Base-by-base conservation (phyloP, 192 early-diverging fungal genomes). In the Coemansia sp. region DNA sequence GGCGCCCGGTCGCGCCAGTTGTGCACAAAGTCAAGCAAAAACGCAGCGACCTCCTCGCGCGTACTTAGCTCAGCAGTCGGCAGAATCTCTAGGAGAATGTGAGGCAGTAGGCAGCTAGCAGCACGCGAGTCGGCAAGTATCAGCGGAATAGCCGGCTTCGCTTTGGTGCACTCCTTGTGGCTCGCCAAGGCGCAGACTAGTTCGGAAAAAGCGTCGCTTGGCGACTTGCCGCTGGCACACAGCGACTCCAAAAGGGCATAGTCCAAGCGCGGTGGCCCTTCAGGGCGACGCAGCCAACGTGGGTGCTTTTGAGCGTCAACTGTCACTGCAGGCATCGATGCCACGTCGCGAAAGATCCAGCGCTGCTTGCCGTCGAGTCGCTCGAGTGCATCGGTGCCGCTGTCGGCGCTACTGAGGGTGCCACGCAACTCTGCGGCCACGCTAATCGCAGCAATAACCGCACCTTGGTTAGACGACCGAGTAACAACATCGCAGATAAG, bases 1-100 rank as follows among this genome's bases (percentile, higher is more conserved):
- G 80, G 75, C 15, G 80, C 71, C 13, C 74, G 55, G 32, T 66
- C 29, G 19, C 61, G 59, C 80, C 80, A 83, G 62, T 83, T 83
- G 56, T 83, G 69, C 11, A 67, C 69, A 69, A 83, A 75, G 64
- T 83, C 80, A 17, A 83, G 66, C 15, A 83, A 19, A 22, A 83
- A 70, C 5, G 75, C 71, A 1, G 80, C 72, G 10, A 77, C 55
- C 50, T 74, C 76, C 5, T 19, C 55, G 19, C 80, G 62, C 53
- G 38, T 39, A 7, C 65, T 69, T 4, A 36, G 13, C 9, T 38
- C 20, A 3, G 71, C 79, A 17, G 36, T 40, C 7, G 61, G 62
- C 27, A 83, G 51, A 13, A 78, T 45, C 56, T 67, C 72, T 22
- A 44, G 61, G 10, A 83, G 55, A 12, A 78, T 36, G 6, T 74